Percentiles rank a stretch among this genome's conserved stretches.
Evolutionary conservation across 1,284 basidiomycete genomes (phyloP).

Genomic region (Volvariella surrecta): DNA sequence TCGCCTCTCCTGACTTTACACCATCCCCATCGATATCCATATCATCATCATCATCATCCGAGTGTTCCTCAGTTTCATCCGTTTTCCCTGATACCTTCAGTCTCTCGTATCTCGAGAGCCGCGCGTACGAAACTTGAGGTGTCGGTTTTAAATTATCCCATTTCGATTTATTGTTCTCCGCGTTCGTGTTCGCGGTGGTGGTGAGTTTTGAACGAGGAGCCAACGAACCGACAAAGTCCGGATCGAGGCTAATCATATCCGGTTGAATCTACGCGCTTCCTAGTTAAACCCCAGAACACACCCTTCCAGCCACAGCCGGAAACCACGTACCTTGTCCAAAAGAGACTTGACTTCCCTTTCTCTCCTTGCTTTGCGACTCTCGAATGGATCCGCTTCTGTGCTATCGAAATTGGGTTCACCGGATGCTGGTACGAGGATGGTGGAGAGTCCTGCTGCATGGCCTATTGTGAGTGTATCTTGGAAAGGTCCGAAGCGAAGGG

Average conservation of each 20-base stretch:
- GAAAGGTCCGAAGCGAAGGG: slow-evolving; percentile 82
- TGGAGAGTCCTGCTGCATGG: slow-evolving; percentile 71
- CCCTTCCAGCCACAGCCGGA: neutral
- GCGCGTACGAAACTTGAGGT: slow-evolving; percentile 55
- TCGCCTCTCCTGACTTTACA: slow-evolving; percentile 25
- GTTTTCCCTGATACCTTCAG: slow-evolving; percentile 64
- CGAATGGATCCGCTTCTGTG: slow-evolving; percentile 90
- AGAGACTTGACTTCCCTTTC: slow-evolving; percentile 90
- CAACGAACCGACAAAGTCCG: slow-evolving; percentile 74
- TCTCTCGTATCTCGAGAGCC: slow-evolving; percentile 67
- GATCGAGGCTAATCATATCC: slow-evolving; percentile 89
- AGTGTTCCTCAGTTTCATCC: slow-evolving; percentile 53
- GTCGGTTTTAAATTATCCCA: no score
- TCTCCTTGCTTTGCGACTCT: slow-evolving; percentile 72
- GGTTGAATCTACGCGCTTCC: slow-evolving; percentile 82
- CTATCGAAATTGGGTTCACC: slow-evolving; percentile 97
- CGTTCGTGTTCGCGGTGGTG: slow-evolving; percentile 30
- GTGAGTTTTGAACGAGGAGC: slow-evolving; percentile 53
- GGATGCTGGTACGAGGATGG: slow-evolving; percentile 82
- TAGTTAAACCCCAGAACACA: slow-evolving; percentile 1
- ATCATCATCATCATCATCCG: slow-evolving; percentile 31
- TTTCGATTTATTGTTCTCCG: no score
- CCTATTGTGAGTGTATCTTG: slow-evolving; percentile 85
- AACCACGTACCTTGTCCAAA: slow-evolving; percentile 80
- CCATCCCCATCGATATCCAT: slow-evolving; percentile 14